A percentile compares a stretch with the other conserved stretches of the same genome.
phyloP scores from a whole-genome alignment of 352 stramenopile genomes.

The Blastocystis sp. region DNA sequence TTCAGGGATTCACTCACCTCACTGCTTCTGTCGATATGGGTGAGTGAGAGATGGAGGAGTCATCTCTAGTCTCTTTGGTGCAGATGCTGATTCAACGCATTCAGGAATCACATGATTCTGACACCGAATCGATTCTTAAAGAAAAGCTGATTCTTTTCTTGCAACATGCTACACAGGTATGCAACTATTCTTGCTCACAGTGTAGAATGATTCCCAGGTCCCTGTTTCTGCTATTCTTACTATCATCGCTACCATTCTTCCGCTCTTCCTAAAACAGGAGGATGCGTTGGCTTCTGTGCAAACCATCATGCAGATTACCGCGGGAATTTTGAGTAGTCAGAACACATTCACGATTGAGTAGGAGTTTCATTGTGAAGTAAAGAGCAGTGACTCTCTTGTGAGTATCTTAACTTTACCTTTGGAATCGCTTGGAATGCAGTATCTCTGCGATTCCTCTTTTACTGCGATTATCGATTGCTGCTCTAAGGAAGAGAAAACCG shows the following conservation, averaged over 20 bases:
- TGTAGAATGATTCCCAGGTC: neutral
- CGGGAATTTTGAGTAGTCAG: too few species aligned
- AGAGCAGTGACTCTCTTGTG: neutral
- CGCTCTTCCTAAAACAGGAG: constrained; percentile 16
- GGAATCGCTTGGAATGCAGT: neutral
- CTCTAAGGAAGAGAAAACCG: neutral
- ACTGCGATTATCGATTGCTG: neutral
- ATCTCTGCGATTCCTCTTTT: neutral
- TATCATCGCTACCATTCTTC: constrained; percentile 69
- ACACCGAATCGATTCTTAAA: constrained; percentile 50
- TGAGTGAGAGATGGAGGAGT: neutral
- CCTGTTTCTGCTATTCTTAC: constrained; percentile 64
- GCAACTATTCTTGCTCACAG: neutral
- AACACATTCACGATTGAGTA: too few species aligned
- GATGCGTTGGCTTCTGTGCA: neutral
- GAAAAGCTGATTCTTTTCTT: constrained; percentile 60
- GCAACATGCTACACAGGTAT: neutral
- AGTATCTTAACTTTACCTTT: neutral
- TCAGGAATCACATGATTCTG: constrained; percentile 69
- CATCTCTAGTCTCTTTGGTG: constrained; percentile 73
- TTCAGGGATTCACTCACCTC: constrained; percentile 77
- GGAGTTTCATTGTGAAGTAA: too few species aligned
- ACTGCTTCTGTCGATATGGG: constrained; percentile 81
- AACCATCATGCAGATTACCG: too few species aligned
- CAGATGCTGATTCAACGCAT: constrained; percentile 85